A percentile compares a stretch with the other conserved stretches of the same genome.
These are phyloP conservation scores for Macrolepiota albuminosa DNA, from an alignment of 768 basidiomycete species.

Conservation along the genomic window DNA sequence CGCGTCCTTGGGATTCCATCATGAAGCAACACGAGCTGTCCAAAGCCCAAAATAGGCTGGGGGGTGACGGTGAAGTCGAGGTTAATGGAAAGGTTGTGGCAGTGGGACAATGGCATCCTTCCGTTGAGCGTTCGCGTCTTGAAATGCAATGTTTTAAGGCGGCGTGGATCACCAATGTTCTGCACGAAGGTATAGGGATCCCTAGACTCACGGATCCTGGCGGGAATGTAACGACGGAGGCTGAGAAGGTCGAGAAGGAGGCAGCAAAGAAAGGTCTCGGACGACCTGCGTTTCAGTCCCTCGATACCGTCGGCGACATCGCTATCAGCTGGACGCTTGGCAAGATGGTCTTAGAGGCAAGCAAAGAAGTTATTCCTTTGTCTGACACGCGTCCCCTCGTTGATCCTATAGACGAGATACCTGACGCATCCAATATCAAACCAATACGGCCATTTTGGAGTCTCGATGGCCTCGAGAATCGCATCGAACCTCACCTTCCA, in stretches of 20 bases:
- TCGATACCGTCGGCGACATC: constrained; percentile 89
- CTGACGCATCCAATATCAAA: constrained; percentile 44
- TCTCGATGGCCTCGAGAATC: constrained; percentile 58
- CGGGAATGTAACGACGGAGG: constrained; percentile 68
- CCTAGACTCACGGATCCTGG: constrained; percentile 86
- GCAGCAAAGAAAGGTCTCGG: constrained; percentile 83
- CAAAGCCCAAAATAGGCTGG: constrained; percentile 40
- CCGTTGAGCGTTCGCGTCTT: constrained; percentile 78
- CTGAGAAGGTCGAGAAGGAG: constrained; percentile 66
- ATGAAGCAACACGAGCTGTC: constrained; percentile 59
- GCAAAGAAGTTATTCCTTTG: constrained; percentile 66
- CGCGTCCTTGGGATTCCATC: constrained; percentile 73
- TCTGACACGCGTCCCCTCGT: constrained; percentile 51
- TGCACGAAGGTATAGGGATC: constrained; percentile 94
- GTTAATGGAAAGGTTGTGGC: constrained; percentile 56
- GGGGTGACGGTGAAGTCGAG: constrained; percentile 64
- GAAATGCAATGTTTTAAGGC: constrained; percentile 99
- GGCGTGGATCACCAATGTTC: constrained; percentile 93
- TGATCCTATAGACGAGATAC: constrained; percentile 68
- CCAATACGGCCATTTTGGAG: constrained; percentile 62
- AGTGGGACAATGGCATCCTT: constrained; percentile 62
- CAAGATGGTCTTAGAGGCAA: constrained; percentile 98
- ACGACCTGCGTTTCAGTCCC: constrained; percentile 81
- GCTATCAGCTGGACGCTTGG: constrained; percentile 98
- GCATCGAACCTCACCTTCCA: constrained; percentile 63